phyloP scores from a whole-genome alignment of 1,284 basidiomycete genomes.

The Rhodotorula sp. region DNA sequence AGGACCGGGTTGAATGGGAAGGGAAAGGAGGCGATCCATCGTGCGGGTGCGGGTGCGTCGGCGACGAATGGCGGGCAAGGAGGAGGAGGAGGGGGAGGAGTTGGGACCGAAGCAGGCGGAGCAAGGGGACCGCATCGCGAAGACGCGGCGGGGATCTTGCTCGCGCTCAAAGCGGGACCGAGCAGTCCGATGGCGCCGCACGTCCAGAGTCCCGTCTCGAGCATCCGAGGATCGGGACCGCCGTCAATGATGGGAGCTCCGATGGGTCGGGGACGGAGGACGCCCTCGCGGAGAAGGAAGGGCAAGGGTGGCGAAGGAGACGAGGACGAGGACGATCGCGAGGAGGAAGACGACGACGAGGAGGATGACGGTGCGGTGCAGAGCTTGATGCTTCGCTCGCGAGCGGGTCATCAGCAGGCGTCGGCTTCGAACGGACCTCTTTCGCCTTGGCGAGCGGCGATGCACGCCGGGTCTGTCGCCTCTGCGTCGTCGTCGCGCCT shows the following conservation, averaged over 20 bases:
- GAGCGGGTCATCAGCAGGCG: neutral
- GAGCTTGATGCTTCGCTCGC: constrained; percentile 8
- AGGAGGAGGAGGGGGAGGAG: neutral
- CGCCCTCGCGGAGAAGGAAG: neutral
- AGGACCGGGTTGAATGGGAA: constrained; percentile 2
- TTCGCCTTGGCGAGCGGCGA: constrained; percentile 5
- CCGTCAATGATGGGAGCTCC: neutral
- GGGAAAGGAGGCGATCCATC: constrained; percentile 6
- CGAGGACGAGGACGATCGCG: neutral
- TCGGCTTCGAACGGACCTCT: neutral
- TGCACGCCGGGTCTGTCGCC: neutral
- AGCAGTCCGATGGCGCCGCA: constrained; percentile 14
- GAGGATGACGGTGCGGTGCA: constrained; percentile 5
- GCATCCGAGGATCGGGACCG: constrained; percentile 1
- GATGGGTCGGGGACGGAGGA: neutral
- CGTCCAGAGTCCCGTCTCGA: constrained; percentile 18
- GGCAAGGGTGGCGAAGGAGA: neutral
- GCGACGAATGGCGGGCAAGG: neutral
- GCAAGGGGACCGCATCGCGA: constrained; percentile 7
- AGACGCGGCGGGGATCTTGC: constrained; percentile 34
- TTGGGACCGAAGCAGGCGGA: neutral
- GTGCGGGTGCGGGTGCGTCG: neutral
- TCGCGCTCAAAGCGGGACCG: constrained; percentile 36
- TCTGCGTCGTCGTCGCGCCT: neutral
- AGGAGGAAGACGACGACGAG: constrained; percentile 10